Evolutionary conservation across 768 basidiomycete species (phyloP).

Genomic region (Coprinellus micaceus): DNA sequence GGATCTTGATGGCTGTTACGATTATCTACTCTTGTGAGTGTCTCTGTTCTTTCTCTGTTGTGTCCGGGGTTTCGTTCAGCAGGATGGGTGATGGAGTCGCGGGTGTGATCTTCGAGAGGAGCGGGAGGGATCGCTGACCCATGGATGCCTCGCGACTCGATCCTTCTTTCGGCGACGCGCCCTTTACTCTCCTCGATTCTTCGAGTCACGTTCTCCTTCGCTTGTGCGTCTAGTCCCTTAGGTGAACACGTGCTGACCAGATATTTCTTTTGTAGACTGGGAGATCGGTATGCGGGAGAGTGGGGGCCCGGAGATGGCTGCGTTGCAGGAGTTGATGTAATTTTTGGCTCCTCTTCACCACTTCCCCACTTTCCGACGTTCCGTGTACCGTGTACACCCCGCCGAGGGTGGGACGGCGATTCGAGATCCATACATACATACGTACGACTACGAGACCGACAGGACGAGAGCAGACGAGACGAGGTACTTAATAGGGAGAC

Average conservation of each 20-base stretch:
- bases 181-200: not conserved
- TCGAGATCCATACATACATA: too few relatives aligned
- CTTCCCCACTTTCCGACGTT: too few relatives aligned
- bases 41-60: constrained; percentile 7
- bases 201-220: not conserved
- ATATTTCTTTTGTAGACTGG: constrained; percentile 58
- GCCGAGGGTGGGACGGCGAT: too few relatives aligned
- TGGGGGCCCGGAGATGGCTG: constrained; percentile 79
- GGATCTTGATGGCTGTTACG: constrained; percentile 96
- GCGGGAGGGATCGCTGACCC: not conserved
- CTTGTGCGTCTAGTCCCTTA: not conserved
- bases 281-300: constrained; percentile 92
- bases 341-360: too few relatives aligned
- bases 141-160: not conserved
- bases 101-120: too few relatives aligned
- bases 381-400: too few relatives aligned
- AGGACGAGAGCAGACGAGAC: too few relatives aligned
- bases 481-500: too few relatives aligned
- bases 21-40: constrained; percentile 90
- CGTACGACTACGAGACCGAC: too few relatives aligned
- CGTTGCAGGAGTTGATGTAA: constrained; percentile 74
- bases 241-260: constrained; percentile 1
- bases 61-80: not conserved
- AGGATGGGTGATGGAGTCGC: too few relatives aligned
- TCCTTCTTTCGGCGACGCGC: too few relatives aligned